Percentiles rank a stretch among this genome's conserved stretches.
Evolutionary conservation across 805 yeast species (phyloP).

Genomic region (Teunomyces kruisii): DNA sequence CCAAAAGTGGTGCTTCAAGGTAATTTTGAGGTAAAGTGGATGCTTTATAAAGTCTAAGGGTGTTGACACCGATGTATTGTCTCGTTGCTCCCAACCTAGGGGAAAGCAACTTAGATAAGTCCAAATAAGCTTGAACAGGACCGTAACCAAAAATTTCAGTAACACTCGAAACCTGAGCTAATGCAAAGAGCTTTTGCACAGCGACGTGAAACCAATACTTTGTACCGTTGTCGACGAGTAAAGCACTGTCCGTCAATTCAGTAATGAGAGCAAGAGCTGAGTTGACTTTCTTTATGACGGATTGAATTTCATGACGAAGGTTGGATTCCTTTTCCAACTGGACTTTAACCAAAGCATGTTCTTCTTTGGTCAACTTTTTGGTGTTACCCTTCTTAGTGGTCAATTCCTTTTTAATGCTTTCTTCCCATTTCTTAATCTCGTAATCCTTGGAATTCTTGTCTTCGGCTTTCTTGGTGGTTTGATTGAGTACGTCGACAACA

Average conservation of each 20-base stretch:
- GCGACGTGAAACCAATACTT: constrained; percentile 73
- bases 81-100: constrained; percentile 51
- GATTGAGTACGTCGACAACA: constrained; percentile 61
- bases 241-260: constrained; percentile 50
- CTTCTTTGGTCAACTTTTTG: constrained; percentile 75
- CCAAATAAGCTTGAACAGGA: constrained; percentile 52
- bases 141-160: constrained; percentile 39
- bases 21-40: constrained; percentile 46
- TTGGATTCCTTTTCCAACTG: constrained; percentile 63
- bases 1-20: constrained; percentile 51
- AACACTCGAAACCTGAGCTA: constrained; percentile 37
- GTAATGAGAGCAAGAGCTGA: constrained; percentile 55
- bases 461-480: constrained; percentile 40
- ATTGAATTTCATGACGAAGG: constrained; percentile 50
- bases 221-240: constrained; percentile 63
- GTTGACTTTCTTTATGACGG: constrained; percentile 33
- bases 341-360: constrained; percentile 58
- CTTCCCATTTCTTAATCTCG: constrained; percentile 89
- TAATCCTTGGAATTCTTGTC: constrained; percentile 81
- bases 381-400: constrained; percentile 49
- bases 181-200: constrained; percentile 45
- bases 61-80: constrained; percentile 65
- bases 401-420: constrained; percentile 71
- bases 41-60: constrained; percentile 55
- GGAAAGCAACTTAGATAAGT: constrained; percentile 52